Conservation (phyloP, 495 filamentous ascomycete species). For the Neurospora discreta region DNA sequence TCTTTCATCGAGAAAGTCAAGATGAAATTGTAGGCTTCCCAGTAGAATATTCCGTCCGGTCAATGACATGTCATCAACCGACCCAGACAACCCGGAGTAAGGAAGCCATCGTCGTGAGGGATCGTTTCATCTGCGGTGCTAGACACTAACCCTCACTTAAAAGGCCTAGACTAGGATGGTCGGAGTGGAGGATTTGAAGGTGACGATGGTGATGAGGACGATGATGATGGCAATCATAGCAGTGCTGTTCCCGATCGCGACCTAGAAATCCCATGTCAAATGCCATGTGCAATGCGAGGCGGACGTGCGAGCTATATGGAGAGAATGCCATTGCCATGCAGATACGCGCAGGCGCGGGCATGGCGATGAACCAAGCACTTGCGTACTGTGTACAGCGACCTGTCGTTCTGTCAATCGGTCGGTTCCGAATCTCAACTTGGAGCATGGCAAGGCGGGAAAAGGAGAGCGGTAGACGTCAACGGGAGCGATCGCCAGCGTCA, state of each 20-base stretch:
- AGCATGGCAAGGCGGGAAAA: not conserved
- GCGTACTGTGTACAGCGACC: not conserved
- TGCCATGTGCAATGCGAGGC: not conserved
- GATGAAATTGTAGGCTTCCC: not conserved
- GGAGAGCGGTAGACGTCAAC: not conserved
- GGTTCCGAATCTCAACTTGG: not conserved
- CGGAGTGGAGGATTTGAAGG: not conserved
- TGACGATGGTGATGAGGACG: not conserved
- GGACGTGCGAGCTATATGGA: not conserved
- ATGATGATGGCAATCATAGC: not conserved
- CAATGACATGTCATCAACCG: not conserved
- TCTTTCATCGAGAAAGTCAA: not conserved
- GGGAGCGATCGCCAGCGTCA: not conserved
- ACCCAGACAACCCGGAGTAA: not conserved
- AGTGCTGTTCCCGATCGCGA: not conserved
- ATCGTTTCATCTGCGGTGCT: not conserved
- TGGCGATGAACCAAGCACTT: not conserved
- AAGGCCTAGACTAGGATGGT: not conserved
- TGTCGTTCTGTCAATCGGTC: not conserved
- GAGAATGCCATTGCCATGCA: not conserved
- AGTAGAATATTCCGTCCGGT: not conserved
- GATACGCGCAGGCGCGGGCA: not conserved
- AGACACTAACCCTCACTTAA: not conserved
- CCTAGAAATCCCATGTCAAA: not conserved
- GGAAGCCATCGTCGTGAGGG: not conserved